Evolutionary conservation across 2,329 filamentous ascomycete species (phyloP).

Genomic region (Pseudogymnoascus sp.): DNA sequence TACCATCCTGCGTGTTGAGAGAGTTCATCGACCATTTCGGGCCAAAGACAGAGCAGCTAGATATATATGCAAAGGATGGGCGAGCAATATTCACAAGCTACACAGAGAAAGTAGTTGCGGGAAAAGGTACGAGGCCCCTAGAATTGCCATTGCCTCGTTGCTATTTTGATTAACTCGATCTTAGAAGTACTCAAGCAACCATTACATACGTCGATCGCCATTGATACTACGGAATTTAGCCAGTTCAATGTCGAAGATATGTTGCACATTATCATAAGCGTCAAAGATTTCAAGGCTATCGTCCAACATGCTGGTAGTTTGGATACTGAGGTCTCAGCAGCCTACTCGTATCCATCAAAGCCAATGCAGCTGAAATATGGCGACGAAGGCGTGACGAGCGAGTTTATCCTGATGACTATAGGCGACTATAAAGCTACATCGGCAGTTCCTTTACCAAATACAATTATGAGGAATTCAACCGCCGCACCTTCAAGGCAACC

Average conservation of each 20-base stretch:
- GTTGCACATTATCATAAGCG: constrained; percentile 70
- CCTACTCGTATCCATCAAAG: constrained; percentile 61
- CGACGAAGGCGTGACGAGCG: constrained; percentile 59
- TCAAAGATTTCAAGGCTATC: constrained; percentile 76
- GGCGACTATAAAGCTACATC: constrained; percentile 44
- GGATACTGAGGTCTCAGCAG: constrained; percentile 56
- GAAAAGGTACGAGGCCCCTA: constrained; percentile 42
- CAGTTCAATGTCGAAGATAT: constrained; percentile 66
- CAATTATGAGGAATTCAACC: constrained; percentile 21
- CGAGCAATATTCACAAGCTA: constrained; percentile 71
- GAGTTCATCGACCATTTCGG: constrained; percentile 76
- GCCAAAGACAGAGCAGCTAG: constrained; percentile 70
- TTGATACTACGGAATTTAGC: constrained; percentile 70
- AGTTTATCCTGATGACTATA: constrained; percentile 77
- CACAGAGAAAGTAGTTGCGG: constrained; percentile 67
- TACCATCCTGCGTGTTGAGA: constrained; percentile 60
- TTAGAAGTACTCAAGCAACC: constrained; percentile 70
- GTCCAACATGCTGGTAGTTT: constrained; percentile 66
- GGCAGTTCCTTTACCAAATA: constrained; percentile 21
- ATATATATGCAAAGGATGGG: constrained; percentile 64
- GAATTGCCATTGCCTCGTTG: not conserved
- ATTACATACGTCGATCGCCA: constrained; percentile 68
- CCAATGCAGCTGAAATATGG: constrained; percentile 68
- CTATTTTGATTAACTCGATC: constrained; percentile 12
- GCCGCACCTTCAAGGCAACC: constrained; percentile 22